A percentile compares a stretch with the other conserved stretches of the same genome.
Conservation (phyloP, 805 yeast species). For the Ogataea saltuana region DNA sequence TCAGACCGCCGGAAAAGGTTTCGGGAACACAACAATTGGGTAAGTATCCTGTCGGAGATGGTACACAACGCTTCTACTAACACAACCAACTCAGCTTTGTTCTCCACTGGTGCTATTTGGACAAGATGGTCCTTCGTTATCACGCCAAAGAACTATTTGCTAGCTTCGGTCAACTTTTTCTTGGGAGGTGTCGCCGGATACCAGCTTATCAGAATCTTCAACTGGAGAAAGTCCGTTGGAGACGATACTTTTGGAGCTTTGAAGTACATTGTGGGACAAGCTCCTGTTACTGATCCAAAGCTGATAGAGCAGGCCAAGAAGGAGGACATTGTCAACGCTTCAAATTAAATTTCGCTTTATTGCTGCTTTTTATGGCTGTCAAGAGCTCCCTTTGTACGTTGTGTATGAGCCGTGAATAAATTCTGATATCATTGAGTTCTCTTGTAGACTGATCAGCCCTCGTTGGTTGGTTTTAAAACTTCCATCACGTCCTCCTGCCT, state of each 20-base stretch:
- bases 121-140: slow-evolving; percentile 97
- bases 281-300: slow-evolving; percentile 10
- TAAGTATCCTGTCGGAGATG: slow-evolving; percentile 14
- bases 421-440: not conserved
- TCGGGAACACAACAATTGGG: slow-evolving; percentile 82
- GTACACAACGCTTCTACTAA: not conserved
- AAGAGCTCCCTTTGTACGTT: not conserved
- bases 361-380: not conserved
- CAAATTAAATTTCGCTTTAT: not conserved
- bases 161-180: slow-evolving; percentile 94
- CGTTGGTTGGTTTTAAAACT: not conserved
- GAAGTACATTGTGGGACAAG: slow-evolving; percentile 59
- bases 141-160: slow-evolving; percentile 78
- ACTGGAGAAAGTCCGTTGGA: slow-evolving; percentile 65
- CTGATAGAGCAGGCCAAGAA: slow-evolving; percentile 7
- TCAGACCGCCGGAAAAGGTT: slow-evolving; percentile 88
- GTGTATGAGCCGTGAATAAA: not conserved
- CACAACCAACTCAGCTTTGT: slow-evolving; percentile 51
- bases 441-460: not conserved
- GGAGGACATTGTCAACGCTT: slow-evolving; percentile 8
- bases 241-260: slow-evolving; percentile 59
- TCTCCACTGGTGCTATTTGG: slow-evolving; percentile 95
- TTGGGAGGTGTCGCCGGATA: slow-evolving; percentile 85
- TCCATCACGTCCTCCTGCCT: slow-evolving; percentile 30
- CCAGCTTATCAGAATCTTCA: slow-evolving; percentile 72